phyloP scores from a whole-genome alignment of 331 rosid genomes.

The Pyrus hybrid region DNA sequence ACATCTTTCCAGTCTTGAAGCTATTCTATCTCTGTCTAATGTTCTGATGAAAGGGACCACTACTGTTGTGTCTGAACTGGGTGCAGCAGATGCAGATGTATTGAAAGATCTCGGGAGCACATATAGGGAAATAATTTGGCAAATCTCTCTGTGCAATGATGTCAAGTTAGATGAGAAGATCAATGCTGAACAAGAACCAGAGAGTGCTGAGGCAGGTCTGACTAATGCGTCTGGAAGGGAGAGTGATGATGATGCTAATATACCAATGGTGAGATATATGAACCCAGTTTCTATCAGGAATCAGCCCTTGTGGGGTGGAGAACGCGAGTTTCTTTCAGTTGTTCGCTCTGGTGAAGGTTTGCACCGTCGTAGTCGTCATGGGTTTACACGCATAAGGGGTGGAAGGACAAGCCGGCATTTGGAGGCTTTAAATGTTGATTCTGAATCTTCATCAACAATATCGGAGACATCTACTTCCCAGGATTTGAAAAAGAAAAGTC shows the following conservation, averaged over 20 bases:
- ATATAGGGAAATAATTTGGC: conserved; percentile 91
- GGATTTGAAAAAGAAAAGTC: conserved; percentile 92
- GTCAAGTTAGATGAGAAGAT: conserved; percentile 69
- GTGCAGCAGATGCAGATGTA: conserved; percentile 81
- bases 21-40: conserved; percentile 66
- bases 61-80: conserved; percentile 78
- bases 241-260: conserved; percentile 86
- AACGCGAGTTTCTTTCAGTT: conserved; percentile 85
- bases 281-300: conserved; percentile 75
- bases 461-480: conserved; percentile 55
- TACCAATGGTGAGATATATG: conserved; percentile 72
- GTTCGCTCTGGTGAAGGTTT: conserved; percentile 85
- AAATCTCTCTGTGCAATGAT: conserved; percentile 72
- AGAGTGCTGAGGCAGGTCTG: conserved; percentile 55
- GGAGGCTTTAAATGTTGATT: conserved; percentile 70
- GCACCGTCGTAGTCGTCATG: conserved; percentile 88
- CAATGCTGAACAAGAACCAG: conserved; percentile 64
- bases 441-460: conserved; percentile 56
- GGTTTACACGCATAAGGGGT: conserved; percentile 75
- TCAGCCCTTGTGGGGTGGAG: conserved; percentile 87
- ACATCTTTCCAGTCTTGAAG: conserved; percentile 81
- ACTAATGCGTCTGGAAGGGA: conserved; percentile 71
- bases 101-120: conserved; percentile 81
- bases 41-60: conserved; percentile 82
- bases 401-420: conserved; percentile 81